Percentiles rank a stretch among this genome's conserved stretches.
phyloP scores from a whole-genome alignment of 1,139 yeast genomes.

The Yamadazyma friedrichii region DNA sequence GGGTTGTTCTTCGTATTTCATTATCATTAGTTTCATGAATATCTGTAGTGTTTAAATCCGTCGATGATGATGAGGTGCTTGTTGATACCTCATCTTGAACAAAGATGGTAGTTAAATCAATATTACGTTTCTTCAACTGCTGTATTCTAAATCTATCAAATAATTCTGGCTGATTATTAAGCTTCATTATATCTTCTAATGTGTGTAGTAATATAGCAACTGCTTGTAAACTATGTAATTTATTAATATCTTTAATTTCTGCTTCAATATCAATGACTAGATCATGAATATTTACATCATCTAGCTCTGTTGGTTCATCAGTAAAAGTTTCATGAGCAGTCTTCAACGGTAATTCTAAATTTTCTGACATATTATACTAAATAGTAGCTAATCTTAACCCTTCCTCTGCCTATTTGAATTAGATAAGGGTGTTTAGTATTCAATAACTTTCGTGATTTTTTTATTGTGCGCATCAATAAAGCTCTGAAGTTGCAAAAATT shows the following conservation, averaged over 20 bases:
- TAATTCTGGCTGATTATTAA: constrained; percentile 27
- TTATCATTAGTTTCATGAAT: neutral
- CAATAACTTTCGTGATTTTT: no score
- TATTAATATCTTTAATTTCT: constrained; percentile 32
- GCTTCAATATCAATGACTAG: constrained; percentile 33
- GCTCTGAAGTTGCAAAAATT: neutral
- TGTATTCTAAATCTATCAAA: constrained; percentile 25
- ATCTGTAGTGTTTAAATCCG: constrained; percentile 1
- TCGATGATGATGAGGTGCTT: neutral
- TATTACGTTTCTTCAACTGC: constrained; percentile 25
- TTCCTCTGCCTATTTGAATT: neutral
- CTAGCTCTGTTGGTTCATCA: constrained; percentile 38
- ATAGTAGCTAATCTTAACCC: neutral
- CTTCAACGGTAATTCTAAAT: constrained; percentile 39
- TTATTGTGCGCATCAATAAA: neutral
- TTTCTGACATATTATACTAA: constrained; percentile 12
- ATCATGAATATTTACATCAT: constrained; percentile 38
- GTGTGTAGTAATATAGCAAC: constrained; percentile 30
- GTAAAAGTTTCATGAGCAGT: constrained; percentile 41
- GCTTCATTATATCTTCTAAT: constrained; percentile 32
- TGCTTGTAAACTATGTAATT: constrained; percentile 38
- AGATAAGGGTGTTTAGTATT: no score
- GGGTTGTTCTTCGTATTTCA: constrained; percentile 4
- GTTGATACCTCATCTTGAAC: neutral
- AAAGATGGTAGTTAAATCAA: constrained; percentile 15